These are phyloP conservation scores for Bimuria novae-zelandiae DNA, from an alignment of 2,329 filamentous ascomycete genomes.

Conservation along the genomic window DNA sequence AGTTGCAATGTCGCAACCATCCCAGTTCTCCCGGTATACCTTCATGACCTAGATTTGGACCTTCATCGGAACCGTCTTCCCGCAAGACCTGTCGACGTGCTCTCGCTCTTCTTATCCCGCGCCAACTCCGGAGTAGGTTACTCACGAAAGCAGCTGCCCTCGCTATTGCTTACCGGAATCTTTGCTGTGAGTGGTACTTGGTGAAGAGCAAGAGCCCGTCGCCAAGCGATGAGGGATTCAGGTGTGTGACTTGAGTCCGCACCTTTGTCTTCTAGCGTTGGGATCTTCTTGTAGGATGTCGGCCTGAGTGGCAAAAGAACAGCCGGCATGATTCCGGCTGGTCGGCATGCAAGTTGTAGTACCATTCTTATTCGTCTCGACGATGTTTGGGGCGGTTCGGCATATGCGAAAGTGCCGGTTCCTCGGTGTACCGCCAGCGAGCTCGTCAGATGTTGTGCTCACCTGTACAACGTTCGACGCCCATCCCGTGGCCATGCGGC, in stretches of 20 bases:
- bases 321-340: too few relatives aligned
- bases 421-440: too few relatives aligned
- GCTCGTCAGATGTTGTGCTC: too few relatives aligned
- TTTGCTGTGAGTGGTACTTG: slow-evolving; percentile 1
- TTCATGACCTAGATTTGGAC: neutral
- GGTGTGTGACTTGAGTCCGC: neutral
- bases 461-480: too few relatives aligned
- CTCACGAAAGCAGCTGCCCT: neutral
- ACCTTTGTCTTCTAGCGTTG: neutral
- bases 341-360: too few relatives aligned
- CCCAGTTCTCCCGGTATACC: too few relatives aligned
- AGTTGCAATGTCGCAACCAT: neutral
- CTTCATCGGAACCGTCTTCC: neutral
- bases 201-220: neutral
- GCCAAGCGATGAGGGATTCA: neutral
- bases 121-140: slow-evolving; percentile 4
- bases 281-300: neutral
- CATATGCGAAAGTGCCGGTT: too few relatives aligned
- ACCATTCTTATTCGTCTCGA: too few relatives aligned
- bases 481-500: too few relatives aligned
- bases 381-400: too few relatives aligned
- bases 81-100: neutral
- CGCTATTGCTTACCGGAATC: slow-evolving; percentile 4
- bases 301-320: too few relatives aligned
- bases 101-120: neutral